phyloP scores from a whole-genome alignment of 2,329 filamentous ascomycete genomes.

The Venturia carpophila region DNA sequence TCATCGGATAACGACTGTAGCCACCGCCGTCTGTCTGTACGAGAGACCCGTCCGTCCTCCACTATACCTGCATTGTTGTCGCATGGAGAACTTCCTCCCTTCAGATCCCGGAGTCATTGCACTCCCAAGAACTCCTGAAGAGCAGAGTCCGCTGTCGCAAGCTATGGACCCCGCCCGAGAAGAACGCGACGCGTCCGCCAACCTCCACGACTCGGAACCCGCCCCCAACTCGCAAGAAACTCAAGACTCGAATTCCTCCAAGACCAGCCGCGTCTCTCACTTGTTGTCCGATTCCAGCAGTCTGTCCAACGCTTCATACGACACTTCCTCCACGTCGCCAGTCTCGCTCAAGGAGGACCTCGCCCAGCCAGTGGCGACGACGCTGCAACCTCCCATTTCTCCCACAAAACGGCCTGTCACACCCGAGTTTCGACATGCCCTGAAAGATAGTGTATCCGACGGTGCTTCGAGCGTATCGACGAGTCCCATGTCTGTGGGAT shows the following conservation, averaged over 20 bases:
- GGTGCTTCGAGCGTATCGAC: constrained; percentile 19
- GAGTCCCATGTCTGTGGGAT: constrained; percentile 37
- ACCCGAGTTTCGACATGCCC: neutral
- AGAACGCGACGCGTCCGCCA: constrained; percentile 11
- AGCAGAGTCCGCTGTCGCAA: neutral
- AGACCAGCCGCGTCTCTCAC: neutral
- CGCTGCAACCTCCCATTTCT: neutral
- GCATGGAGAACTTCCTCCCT: neutral
- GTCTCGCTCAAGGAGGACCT: neutral
- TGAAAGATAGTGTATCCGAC: neutral
- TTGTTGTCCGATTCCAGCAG: constrained; percentile 8
- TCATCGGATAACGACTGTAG: constrained; percentile 7
- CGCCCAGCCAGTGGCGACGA: neutral
- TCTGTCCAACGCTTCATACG: constrained; percentile 12
- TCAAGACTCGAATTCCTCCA: neutral
- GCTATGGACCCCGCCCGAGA: constrained; percentile 1
- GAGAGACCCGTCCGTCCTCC: neutral
- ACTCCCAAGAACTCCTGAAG: neutral
- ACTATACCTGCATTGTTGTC: neutral
- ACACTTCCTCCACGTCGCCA: constrained; percentile 3
- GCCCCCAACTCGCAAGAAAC: constrained; percentile 11
- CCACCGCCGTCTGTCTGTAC: neutral
- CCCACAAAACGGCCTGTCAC: constrained; percentile 7
- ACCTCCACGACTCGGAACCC: neutral
- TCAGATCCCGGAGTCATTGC: neutral